Base-by-base conservation (phyloP, 257 asterid genomes). In the Primulina huaijiensis region DNA sequence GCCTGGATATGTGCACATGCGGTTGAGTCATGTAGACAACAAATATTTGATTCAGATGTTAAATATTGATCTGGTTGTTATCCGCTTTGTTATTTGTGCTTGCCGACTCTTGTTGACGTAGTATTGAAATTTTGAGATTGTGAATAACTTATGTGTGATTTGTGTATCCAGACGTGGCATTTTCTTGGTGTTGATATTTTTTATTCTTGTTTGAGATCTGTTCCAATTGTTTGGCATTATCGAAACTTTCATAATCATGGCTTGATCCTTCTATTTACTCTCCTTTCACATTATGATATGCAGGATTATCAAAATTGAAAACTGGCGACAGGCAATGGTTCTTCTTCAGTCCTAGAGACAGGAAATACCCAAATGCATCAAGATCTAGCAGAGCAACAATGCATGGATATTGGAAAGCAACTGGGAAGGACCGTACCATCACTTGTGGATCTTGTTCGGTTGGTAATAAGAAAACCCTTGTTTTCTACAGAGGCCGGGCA, bases 261-360 rank as follows among this genome's bases (percentile, higher is more conserved):
- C 3, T n/a, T 52, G 62, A 57, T 25, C 59, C 38, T 61, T 38
- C 40, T 63, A 33, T 75, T 75, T 65, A 76, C 78, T 64, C 58
- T n/a, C 63, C 57, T 38, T 25, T 64, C 10, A 2, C 27, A 11
- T 64, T 78, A 16, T 72, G 61, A 57, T 76, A 68, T 86, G 83
- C 90, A 94, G 99, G 85, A 61, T 63, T 89, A 67, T 88, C 97
- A 8, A 91, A 84, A 76, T 72, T 91, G 72, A 88, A 84, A 77
- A 85, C 96, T 21, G 97, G 99, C 5, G 97, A 94, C 69, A 80
- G 97, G 67, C 96, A 85, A 30, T 94, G 99, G 99, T 91, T 87
- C 86, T 94, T 94, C 82, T 94, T 85, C 9, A 86, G 92, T 67
- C 97, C 97, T 8, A 82, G 96, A 74, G 97, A 91, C 60, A 69